Evolutionary conservation across 768 basidiomycete genomes (phyloP).

Genomic region (Hygrophoropsis aurantiaca): DNA sequence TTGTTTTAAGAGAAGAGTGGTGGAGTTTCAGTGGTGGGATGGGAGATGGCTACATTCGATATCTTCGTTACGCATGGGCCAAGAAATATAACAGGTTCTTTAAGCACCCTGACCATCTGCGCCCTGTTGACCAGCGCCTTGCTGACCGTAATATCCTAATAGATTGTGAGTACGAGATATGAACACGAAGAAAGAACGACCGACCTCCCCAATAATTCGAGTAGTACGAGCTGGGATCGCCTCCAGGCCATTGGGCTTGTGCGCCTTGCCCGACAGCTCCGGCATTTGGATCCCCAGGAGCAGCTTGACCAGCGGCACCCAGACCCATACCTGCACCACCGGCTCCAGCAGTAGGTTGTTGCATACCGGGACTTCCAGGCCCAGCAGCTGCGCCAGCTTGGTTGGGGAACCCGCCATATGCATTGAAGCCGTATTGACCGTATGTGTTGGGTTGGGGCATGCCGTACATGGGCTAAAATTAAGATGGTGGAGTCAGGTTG

Average conservation of each 20-base stretch:
- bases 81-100: constrained; percentile 25
- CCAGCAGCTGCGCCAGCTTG: constrained; percentile 52
- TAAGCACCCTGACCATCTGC: constrained; percentile 47
- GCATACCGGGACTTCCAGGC: constrained; percentile 42
- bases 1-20: constrained; percentile 28
- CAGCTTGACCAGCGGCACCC: constrained; percentile 53
- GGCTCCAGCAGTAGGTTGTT: constrained; percentile 56
- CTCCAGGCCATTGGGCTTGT: constrained; percentile 76
- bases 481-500: constrained; percentile 5
- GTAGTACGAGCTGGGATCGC: constrained; percentile 75
- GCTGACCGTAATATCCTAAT: constrained; percentile 81
- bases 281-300: constrained; percentile 53
- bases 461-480: constrained; percentile 77
- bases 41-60: constrained; percentile 34
- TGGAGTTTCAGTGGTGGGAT: constrained; percentile 16
- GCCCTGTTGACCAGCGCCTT: constrained; percentile 60
- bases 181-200: constrained; percentile 21
- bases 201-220: constrained; percentile 83
- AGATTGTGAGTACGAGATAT: constrained; percentile 7
- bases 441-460: constrained; percentile 83
- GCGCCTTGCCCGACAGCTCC: constrained; percentile 54
- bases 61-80: constrained; percentile 9
- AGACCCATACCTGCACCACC: constrained; percentile 57
- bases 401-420: constrained; percentile 69
- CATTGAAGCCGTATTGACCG: constrained; percentile 72